phyloP scores from a whole-genome alignment of 371 early-diverging fungal species.

The Haplosporangium sp. region DNA sequence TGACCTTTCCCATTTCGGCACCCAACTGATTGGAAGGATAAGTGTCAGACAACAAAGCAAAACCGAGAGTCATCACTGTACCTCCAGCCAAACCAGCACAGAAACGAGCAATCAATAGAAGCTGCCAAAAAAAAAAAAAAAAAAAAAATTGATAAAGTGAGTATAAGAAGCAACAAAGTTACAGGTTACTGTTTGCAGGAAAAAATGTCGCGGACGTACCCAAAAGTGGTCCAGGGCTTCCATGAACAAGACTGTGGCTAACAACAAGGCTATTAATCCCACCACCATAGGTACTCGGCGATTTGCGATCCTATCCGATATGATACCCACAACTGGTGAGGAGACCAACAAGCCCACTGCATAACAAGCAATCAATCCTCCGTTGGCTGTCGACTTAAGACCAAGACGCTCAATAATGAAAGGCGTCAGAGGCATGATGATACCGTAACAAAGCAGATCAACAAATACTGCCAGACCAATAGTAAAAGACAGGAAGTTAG shows the following conservation, averaged over 20 bases:
- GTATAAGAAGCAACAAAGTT: background rate
- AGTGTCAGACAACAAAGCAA: conserved; percentile 71
- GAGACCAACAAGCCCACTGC: conserved; percentile 38
- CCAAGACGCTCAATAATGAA: conserved; percentile 38
- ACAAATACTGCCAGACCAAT: conserved; percentile 41
- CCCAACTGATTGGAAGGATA: conserved; percentile 68
- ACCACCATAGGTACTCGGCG: conserved; percentile 66
- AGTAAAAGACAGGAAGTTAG: conserved; percentile 29
- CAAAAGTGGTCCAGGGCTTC: conserved; percentile 60
- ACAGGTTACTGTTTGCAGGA: too few relatives aligned
- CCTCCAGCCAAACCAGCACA: conserved; percentile 72
- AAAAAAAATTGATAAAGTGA: background rate
- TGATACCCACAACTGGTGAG: conserved; percentile 31
- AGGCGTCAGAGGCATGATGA: conserved; percentile 49
- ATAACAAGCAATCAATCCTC: conserved; percentile 41
- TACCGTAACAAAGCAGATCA: conserved; percentile 43
- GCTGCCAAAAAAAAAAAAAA: background rate
- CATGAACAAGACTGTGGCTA: conserved; percentile 70
- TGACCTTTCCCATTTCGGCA: conserved; percentile 68
- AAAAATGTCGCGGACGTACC: conserved; percentile 25
- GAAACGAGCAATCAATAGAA: conserved; percentile 68
- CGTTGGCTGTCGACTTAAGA: conserved; percentile 37
- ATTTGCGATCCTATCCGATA: conserved; percentile 41
- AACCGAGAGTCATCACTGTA: conserved; percentile 70
- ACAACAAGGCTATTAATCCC: conserved; percentile 65